These are phyloP conservation scores for Kentomonas sorsogonicus DNA, from an alignment of 208 protist genomes.

Conservation along the genomic window DNA sequence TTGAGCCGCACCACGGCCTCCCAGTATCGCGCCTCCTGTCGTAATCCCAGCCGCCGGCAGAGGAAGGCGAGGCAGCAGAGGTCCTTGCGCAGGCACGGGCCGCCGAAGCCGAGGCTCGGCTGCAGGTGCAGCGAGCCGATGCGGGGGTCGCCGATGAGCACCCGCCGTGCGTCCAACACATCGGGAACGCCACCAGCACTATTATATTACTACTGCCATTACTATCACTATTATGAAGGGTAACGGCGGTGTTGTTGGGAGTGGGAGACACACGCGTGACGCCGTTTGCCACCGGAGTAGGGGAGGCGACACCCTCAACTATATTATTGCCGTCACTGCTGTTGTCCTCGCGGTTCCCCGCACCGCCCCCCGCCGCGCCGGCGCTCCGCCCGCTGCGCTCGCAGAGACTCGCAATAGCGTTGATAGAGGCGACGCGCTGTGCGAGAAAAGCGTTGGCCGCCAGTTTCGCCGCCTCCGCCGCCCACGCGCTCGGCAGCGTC, in stretches of 20 bases:
- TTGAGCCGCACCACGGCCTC: slow-evolving; percentile 94
- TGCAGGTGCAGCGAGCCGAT: slow-evolving; percentile 94
- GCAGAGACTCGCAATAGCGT: slow-evolving; percentile 93
- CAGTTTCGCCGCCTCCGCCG: slow-evolving; percentile 96
- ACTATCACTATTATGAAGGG: too few relatives aligned
- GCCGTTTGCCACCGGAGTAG: too few relatives aligned
- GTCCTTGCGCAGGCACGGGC: slow-evolving; percentile 98
- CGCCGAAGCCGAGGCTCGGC: slow-evolving; percentile 90
- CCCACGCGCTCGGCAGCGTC: slow-evolving; percentile 95
- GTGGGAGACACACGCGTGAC: too few relatives aligned
- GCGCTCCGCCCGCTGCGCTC: too few relatives aligned
- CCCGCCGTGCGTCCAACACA: slow-evolving; percentile 69
- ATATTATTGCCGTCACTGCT: too few relatives aligned
- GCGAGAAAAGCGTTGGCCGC: slow-evolving; percentile 97
- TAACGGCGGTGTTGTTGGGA: too few relatives aligned
- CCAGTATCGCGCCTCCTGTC: slow-evolving; percentile 96
- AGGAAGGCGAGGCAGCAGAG: slow-evolving; percentile 97
- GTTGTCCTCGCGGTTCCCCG: too few relatives aligned
- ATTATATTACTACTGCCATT: too few relatives aligned
- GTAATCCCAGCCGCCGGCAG: slow-evolving; percentile 83
- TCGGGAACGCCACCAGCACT: slow-evolving; percentile 88
- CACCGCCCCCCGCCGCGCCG: too few relatives aligned
- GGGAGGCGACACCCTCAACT: too few relatives aligned
- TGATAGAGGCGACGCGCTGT: slow-evolving; percentile 97
- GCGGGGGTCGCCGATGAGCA: slow-evolving; percentile 84